Percentiles rank a stretch among this genome's conserved stretches.
Conservation (phyloP, 768 basidiomycete species). For the Kwoniella heveanensis region DNA sequence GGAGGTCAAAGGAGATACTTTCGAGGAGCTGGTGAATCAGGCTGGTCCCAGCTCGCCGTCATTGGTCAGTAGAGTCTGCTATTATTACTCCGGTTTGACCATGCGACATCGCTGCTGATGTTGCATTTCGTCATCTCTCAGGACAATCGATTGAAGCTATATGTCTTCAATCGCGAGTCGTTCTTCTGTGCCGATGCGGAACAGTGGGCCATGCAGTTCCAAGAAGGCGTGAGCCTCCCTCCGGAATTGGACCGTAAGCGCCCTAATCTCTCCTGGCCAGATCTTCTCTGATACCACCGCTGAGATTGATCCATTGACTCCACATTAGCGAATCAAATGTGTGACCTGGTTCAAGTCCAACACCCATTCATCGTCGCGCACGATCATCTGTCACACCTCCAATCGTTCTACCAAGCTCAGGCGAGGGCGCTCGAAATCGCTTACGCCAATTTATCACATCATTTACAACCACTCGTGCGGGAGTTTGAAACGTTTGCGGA, state of each 20-base stretch:
- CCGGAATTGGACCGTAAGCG: slow-evolving; percentile 41
- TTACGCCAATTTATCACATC: slow-evolving; percentile 41
- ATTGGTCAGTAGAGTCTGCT: too few relatives aligned
- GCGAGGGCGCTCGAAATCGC: slow-evolving; percentile 43
- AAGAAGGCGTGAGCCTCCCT: slow-evolving; percentile 41
- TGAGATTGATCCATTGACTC: too few relatives aligned
- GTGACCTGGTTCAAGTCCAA: slow-evolving; percentile 30
- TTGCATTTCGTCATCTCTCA: too few relatives aligned
- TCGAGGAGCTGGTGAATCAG: slow-evolving; percentile 34
- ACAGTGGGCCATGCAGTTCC: slow-evolving; percentile 39
- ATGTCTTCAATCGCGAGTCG: slow-evolving; percentile 48
- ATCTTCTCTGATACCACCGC: neutral
- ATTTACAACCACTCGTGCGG: slow-evolving; percentile 40
- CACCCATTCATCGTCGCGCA: slow-evolving; percentile 42
- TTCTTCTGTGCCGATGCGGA: slow-evolving; percentile 48
- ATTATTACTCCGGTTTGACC: too few relatives aligned
- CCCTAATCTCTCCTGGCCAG: neutral
- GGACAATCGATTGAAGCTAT: slow-evolving; percentile 31
- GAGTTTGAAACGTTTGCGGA: slow-evolving; percentile 38
- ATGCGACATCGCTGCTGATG: too few relatives aligned
- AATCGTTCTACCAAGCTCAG: slow-evolving; percentile 45
- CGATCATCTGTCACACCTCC: slow-evolving; percentile 46
- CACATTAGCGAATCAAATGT: neutral
- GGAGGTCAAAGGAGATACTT: slow-evolving; percentile 31
- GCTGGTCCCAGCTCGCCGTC: slow-evolving; percentile 24